A percentile compares a stretch with the other conserved stretches of the same genome.
Conservation (phyloP, 768 basidiomycete species). For the Gautieria morchelliformis region DNA sequence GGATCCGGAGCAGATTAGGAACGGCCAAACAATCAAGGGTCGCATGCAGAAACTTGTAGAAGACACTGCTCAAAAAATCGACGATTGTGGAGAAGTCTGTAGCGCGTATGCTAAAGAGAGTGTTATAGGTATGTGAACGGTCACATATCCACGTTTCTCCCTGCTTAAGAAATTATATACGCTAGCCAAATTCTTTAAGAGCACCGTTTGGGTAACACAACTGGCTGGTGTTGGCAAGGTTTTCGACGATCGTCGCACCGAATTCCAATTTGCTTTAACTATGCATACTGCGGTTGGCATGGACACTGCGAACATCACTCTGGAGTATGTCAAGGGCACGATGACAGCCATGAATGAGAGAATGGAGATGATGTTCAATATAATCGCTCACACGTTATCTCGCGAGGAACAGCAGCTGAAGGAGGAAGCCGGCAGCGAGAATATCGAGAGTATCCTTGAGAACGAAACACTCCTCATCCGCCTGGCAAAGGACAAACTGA, state of each 20-base stretch:
- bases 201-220: background rate
- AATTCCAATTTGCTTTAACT: conserved; percentile 22
- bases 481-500: background rate
- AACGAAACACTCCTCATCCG: background rate
- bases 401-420: conserved; percentile 4
- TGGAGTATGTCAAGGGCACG: conserved; percentile 8
- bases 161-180: too few relatives aligned
- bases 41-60: too few relatives aligned
- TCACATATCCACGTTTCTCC: too few relatives aligned
- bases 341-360: background rate
- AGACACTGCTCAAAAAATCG: too few relatives aligned
- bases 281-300: conserved; percentile 19
- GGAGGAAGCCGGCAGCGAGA: background rate
- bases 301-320: conserved; percentile 13
- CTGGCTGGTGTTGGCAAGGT: background rate
- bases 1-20: too few relatives aligned
- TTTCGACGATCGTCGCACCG: conserved; percentile 17
- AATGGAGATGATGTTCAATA: background rate
- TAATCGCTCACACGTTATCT: conserved; percentile 9
- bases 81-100: too few relatives aligned
- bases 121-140: too few relatives aligned
- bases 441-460: too few relatives aligned
- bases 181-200: background rate
- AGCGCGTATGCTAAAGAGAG: too few relatives aligned
- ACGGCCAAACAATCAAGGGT: too few relatives aligned